Base-by-base conservation (phyloP, 441 rosid species). In the Metrosideros polymorpha region DNA sequence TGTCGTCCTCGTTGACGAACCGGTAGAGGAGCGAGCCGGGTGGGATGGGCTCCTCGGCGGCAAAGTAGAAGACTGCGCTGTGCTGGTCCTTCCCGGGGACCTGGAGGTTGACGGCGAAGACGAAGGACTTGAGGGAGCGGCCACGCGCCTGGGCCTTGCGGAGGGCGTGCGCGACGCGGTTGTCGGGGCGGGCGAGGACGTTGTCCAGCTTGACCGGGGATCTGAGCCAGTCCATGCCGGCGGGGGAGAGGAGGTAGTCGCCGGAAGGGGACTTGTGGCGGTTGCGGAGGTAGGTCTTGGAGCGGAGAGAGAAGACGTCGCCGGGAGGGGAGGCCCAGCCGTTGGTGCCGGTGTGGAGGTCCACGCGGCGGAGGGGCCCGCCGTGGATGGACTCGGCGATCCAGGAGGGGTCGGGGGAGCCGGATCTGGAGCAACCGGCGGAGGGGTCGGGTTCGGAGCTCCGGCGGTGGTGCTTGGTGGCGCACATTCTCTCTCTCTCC, bases 261-360 rank as follows among this genome's bases (percentile, higher is more conserved):
- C 98, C 96, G 86, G 95, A 76, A 47, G 98, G 98, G 1, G 92
- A 86, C 89, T 96, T 96, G 45, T 89, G 95, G 19, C 93, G 89
- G 85, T 88, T 95, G 19, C 92, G 83, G 52, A 97, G 87, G 89
- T 93, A 96, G 57, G 90, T 88, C 39, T 83, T 50, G 52, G 98
- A 92, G 77, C 99, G 98, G 85, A 96, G 94, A 77, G 91, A 89
- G 93, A 97, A 97, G 9, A 94, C 89, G 24, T 94, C 90, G 19
- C 98, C 95, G 6, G 98, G 98, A 6, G 98, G 98, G 13, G 98
- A 94, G 19, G 98, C 95, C 98, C 97, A 96, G 75, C 98, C 98
- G 88, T 95, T 92, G 88, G 75, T 59, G 53, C 98, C 98, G 35
- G 88, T 77, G 42, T 95, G 89, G 61, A 95, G 96, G 89, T 95